These are phyloP conservation scores for Lotus japonicus DNA, from an alignment of 306 rosid species.

Conservation along the genomic window DNA sequence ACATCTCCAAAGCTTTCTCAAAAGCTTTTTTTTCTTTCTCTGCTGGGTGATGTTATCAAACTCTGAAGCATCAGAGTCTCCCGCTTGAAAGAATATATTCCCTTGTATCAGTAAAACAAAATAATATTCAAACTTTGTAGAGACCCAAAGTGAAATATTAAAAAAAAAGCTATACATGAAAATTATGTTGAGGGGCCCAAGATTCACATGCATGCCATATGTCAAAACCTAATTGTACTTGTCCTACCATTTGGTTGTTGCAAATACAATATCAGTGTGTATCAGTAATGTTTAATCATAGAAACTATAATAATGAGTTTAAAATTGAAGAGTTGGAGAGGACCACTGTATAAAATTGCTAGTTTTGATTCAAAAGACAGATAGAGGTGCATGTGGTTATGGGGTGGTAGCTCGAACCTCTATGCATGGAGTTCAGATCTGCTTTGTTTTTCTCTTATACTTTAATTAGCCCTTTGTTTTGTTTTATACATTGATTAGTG, in stretches of 20 bases:
- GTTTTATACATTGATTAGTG: conserved; percentile 24
- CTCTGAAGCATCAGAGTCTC: conserved; percentile 37
- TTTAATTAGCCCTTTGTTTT: conserved; percentile 8
- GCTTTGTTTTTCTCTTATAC: conserved; percentile 22
- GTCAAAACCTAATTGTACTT: conserved; percentile 29
- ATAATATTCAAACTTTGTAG: conserved; percentile 30
- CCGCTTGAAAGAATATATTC: conserved; percentile 50
- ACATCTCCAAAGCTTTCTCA: conserved; percentile 33
- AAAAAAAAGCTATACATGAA: not conserved
- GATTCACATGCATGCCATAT: conserved; percentile 46
- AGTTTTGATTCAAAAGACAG: conserved; percentile 31
- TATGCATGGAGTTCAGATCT: conserved; percentile 45
- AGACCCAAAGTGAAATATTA: not conserved
- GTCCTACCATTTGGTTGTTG: conserved; percentile 21
- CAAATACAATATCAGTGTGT: conserved; percentile 9
- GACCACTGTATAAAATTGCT: conserved; percentile 39
- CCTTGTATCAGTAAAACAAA: conserved; percentile 25
- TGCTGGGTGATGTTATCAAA: conserved; percentile 31
- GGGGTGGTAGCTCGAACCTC: conserved; percentile 58
- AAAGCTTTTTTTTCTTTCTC: conserved; percentile 16
- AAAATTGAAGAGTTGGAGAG: conserved; percentile 15
- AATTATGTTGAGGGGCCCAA: conserved; percentile 32
- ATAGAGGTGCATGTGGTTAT: conserved; percentile 54
- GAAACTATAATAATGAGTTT: conserved; percentile 16
- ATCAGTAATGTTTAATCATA: conserved; percentile 26